Evolutionary conservation across 139 green algal genomes (phyloP), one percentile per base, ranked within the genome.

Genomic region (Chlamydomonas applanata): DNA sequence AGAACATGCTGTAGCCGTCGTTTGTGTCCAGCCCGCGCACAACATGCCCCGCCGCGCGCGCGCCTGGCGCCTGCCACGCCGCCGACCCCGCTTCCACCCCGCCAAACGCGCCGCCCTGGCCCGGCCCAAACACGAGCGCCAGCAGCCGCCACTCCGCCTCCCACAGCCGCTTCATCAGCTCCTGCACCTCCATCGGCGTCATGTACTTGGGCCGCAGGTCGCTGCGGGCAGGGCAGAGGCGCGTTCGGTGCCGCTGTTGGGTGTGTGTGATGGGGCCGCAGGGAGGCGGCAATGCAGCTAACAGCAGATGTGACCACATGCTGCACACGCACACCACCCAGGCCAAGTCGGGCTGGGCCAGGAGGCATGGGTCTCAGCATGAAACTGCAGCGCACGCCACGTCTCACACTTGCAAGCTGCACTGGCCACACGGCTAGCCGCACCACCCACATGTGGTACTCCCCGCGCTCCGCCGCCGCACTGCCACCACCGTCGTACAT

Each of bases 91-190:
- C 53, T 13, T 14, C 11, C 53, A 61, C 11, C 53, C 53, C 53
- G 53, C 53, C 53, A 61, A 25, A 61, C 53, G 7, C 53, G n/a
- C n/a, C 59, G 25, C 59, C 59, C 25, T 66, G 59, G n/a, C 84
- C 16, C 13, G 53, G 66, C 20, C 75, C 72, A 60, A 83, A 97
- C 17, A 98, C 82, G 61, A 89, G 84, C 16, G 61, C 60, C 46
- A 97, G 77, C 17, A 98, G 73, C 59, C 54, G 69, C 29, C 61
- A 76, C 83, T 97, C 91, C 22, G 81, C 71, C 14, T 35, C 40
- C 93, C 94, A 98, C 65, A 97, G 83, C 29, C 83, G 81, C 49
- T 74, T 68, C 71, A 98, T 60, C 54, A 95, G 74, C 54, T 90
- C 88, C 56, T 85, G 76, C 35, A 94, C 92, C 72, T 98, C 90